Conservation (phyloP, 202 grass and related monocot genomes). For the Brachypodium distachyon region DNA sequence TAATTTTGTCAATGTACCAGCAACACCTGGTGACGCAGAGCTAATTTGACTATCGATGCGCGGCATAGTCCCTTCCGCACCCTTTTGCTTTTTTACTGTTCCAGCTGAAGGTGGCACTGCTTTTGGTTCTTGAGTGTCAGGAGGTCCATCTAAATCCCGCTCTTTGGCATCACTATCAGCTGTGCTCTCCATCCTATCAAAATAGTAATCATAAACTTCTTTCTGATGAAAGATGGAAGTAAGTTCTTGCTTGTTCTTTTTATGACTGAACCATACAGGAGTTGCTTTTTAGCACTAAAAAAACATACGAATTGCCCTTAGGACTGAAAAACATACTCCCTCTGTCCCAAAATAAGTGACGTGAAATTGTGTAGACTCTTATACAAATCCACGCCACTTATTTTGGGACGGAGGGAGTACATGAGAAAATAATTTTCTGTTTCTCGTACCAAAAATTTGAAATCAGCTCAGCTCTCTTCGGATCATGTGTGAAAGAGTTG, state of each 20-base stretch:
- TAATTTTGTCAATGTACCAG: slow-evolving; percentile 31
- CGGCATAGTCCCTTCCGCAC: slow-evolving; percentile 33
- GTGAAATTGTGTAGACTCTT: no score
- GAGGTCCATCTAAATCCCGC: slow-evolving; percentile 33
- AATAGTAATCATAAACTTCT: slow-evolving; percentile 13
- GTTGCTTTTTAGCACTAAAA: no score
- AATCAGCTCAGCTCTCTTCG: slow-evolving; percentile 50
- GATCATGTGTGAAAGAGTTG: slow-evolving; percentile 86
- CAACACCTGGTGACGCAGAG: slow-evolving; percentile 11
- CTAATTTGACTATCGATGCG: slow-evolving; percentile 26
- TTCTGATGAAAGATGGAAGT: neutral
- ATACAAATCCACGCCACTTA: no score
- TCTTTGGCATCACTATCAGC: slow-evolving; percentile 58
- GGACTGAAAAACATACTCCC: no score
- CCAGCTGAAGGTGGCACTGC: slow-evolving; percentile 22
- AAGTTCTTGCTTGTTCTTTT: neutral
- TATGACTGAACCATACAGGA: neutral
- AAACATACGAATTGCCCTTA: no score
- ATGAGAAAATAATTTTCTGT: slow-evolving; percentile 1
- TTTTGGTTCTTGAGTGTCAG: slow-evolving; percentile 35
- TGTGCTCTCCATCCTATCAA: slow-evolving; percentile 54
- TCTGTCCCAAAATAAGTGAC: no score
- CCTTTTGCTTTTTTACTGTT: slow-evolving; percentile 25
- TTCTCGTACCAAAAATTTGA: slow-evolving; percentile 55
- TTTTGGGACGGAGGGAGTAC: no score